phyloP scores from a whole-genome alignment of 176 grass and related monocot genomes.

The Phyllostachys edulis region DNA sequence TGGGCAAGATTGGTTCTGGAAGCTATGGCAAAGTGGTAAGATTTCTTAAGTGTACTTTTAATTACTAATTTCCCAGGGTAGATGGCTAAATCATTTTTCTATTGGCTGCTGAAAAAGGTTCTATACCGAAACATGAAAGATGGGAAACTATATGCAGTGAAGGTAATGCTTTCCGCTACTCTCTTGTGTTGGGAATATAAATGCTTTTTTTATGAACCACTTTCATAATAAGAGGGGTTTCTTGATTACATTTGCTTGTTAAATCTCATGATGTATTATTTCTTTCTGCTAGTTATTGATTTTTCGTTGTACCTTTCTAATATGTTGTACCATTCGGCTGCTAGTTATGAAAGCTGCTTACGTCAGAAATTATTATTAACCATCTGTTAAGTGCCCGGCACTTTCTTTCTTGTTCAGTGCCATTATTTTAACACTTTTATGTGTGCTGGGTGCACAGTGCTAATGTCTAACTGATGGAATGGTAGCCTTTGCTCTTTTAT shows the following conservation, averaged over 20 bases:
- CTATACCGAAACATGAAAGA: constrained; percentile 63
- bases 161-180: constrained; percentile 46
- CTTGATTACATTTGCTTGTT: constrained; percentile 1
- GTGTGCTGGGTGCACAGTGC: background rate
- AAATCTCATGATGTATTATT: background rate
- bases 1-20: constrained; percentile 51
- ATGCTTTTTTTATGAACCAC: background rate
- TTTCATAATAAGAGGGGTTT: background rate
- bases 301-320: background rate
- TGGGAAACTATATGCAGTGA: constrained; percentile 77
- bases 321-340: background rate
- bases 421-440: background rate
- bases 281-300: background rate
- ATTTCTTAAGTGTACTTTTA: background rate
- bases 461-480: constrained; percentile 23
- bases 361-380: background rate
- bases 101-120: constrained; percentile 36
- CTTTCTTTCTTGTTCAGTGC: background rate
- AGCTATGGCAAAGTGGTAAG: constrained; percentile 79
- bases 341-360: background rate
- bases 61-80: constrained; percentile 15
- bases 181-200: background rate
- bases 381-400: background rate
- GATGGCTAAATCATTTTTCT: background rate
- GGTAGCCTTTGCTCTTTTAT: constrained; percentile 24